Percentiles rank a stretch among this genome's conserved stretches.
Evolutionary conservation across 306 rosid genomes (phyloP).

Genomic region (cucumber (Cucumis sativus)): DNA sequence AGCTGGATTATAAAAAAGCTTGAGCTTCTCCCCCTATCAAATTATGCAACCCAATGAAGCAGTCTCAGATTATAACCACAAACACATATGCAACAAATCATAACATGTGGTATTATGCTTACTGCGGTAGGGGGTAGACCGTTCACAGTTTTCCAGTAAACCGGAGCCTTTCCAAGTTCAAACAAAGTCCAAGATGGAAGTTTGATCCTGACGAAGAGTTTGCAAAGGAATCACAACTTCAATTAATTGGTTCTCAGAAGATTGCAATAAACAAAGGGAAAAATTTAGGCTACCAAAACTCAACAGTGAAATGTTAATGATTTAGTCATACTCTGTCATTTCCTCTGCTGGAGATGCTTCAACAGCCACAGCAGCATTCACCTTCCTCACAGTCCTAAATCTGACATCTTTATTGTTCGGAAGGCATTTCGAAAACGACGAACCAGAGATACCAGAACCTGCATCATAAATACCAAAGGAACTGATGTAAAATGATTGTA

Average conservation of each 20-base stretch:
- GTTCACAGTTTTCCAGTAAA: conserved; percentile 86
- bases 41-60: conserved; percentile 6
- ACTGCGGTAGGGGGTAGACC: conserved; percentile 81
- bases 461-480: conserved; percentile 20
- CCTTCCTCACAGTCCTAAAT: conserved; percentile 20
- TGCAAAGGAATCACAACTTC: neutral
- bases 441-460: conserved; percentile 44
- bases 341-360: conserved; percentile 35
- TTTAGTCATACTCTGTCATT: conserved; percentile 51
- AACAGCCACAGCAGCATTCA: conserved; percentile 39
- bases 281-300: neutral
- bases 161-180: conserved; percentile 72
- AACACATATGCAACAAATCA: neutral
- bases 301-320: neutral
- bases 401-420: conserved; percentile 28
- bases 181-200: conserved; percentile 89
- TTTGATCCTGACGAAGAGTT: conserved; percentile 29
- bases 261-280: neutral
- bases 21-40: conserved; percentile 77
- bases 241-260: neutral
- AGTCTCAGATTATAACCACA: neutral
- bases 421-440: conserved; percentile 24
- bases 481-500: neutral
- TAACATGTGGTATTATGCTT: conserved; percentile 9
- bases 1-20: conserved; percentile 76